A percentile compares a stretch with the other conserved stretches of the same genome.
Conservation (phyloP, 2,329 filamentous ascomycete species). For the Colletotrichum musae region DNA sequence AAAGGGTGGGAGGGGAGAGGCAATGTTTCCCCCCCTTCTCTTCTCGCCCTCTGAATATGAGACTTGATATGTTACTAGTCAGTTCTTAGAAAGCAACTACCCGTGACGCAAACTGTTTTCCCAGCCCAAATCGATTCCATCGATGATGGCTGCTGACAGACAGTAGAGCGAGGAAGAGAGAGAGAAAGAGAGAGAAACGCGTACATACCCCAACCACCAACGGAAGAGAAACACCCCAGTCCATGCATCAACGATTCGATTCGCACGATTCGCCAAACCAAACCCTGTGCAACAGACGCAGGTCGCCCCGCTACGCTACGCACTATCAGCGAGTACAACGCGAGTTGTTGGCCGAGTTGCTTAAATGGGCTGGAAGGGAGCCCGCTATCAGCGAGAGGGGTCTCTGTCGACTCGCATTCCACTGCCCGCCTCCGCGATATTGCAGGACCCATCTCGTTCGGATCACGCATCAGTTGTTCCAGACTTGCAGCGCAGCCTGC, state of each 20-base stretch:
- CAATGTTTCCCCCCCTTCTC: no score
- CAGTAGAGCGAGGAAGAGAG: no score
- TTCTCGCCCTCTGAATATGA: neutral
- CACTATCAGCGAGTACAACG: conserved; percentile 11
- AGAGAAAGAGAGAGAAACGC: no score
- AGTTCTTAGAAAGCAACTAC: neutral
- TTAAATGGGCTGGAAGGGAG: conserved; percentile 9
- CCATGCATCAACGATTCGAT: conserved; percentile 13
- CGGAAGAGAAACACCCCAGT: conserved; percentile 1
- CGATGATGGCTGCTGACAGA: no score
- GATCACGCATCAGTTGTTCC: no score
- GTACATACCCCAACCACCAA: conserved; percentile 5
- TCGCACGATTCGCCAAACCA: neutral
- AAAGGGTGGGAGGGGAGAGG: no score
- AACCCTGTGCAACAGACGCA: conserved; percentile 10
- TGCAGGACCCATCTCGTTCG: neutral
- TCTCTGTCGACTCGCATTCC: no score
- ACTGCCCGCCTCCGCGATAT: conserved; percentile 3
- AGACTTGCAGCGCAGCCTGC: neutral
- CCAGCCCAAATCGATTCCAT: neutral
- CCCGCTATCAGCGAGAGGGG: conserved; percentile 4
- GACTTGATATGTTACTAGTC: conserved; percentile 1
- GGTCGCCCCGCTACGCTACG: conserved; percentile 1
- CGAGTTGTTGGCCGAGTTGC: conserved; percentile 2
- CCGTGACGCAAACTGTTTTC: neutral